Conservation (phyloP, 768 basidiomycete genomes). For the Boletellus ananas region DNA sequence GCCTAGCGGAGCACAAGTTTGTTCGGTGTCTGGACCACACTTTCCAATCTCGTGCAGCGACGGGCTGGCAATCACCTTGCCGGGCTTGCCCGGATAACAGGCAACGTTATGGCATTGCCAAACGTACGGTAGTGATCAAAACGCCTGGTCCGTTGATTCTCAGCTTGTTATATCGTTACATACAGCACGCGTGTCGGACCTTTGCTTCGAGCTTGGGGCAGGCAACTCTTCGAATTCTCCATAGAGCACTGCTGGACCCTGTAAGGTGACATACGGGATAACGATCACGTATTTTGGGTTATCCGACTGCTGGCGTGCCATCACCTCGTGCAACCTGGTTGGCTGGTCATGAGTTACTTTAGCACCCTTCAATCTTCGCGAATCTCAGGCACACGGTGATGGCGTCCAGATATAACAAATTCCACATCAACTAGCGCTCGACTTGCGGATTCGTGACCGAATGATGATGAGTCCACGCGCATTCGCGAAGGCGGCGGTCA, state of each 20-base stretch:
- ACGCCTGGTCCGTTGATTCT: not conserved
- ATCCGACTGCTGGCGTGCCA: not conserved
- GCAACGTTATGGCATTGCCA: not conserved
- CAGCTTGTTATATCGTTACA: not conserved
- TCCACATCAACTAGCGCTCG: not conserved
- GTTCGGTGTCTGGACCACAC: not conserved
- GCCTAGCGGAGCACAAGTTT: slow-evolving; percentile 3
- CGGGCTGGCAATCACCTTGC: slow-evolving; percentile 7
- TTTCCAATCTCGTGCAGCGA: slow-evolving; percentile 11
- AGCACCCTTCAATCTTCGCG: slow-evolving; percentile 5
- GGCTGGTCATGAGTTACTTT: slow-evolving; percentile 1
- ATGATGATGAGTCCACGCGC: not conserved
- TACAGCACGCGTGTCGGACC: not conserved
- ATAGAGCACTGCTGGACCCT: not conserved
- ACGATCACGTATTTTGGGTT: not conserved
- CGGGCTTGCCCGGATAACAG: slow-evolving; percentile 4
- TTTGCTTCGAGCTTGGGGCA: not conserved
- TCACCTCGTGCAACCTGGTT: not conserved
- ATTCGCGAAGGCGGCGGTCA: slow-evolving; percentile 6
- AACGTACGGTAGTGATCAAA: slow-evolving; percentile 6
- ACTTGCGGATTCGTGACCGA: not conserved
- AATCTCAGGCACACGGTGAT: slow-evolving; percentile 3
- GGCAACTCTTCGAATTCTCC: slow-evolving; percentile 2
- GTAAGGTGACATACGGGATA: not conserved
- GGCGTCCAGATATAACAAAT: not conserved